Evolutionary conservation across 805 yeast species (phyloP).

Genomic region (Kuraishia cidri): DNA sequence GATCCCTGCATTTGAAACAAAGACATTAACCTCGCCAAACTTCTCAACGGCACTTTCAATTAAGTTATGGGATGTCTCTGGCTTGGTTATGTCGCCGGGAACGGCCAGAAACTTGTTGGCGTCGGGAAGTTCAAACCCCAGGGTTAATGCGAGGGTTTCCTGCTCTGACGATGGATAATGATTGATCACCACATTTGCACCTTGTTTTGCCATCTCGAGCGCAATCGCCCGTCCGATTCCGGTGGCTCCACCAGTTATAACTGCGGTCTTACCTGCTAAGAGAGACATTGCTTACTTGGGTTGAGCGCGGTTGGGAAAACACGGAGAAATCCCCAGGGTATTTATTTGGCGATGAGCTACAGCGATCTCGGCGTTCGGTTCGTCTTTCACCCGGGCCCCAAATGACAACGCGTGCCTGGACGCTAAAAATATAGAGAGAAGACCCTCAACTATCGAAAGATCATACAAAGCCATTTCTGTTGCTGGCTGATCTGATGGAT

Average conservation of each 20-base stretch:
- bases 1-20: conserved; percentile 38
- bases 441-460: no score
- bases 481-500: no score
- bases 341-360: no score
- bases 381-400: no score
- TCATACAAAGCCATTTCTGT: no score
- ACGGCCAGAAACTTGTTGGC: conserved; percentile 20
- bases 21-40: conserved; percentile 29
- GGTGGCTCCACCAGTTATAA: conserved; percentile 35
- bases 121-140: conserved; percentile 17
- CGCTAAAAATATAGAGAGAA: no score
- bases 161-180: conserved; percentile 15
- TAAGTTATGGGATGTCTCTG: conserved; percentile 23
- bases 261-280: conserved; percentile 27
- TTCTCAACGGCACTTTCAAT: conserved; percentile 21
- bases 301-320: no score
- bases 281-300: no score
- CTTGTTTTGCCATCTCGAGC: conserved; percentile 27
- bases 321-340: no score
- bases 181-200: conserved; percentile 31
- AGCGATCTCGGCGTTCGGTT: no score
- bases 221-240: conserved; percentile 39
- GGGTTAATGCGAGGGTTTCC: conserved; percentile 10
- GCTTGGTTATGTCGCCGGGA: conserved; percentile 33
- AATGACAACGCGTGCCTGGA: no score